These are phyloP conservation scores for Bromus sterilis DNA, from an alignment of 176 grass and related monocot species.

Conservation along the genomic window DNA sequence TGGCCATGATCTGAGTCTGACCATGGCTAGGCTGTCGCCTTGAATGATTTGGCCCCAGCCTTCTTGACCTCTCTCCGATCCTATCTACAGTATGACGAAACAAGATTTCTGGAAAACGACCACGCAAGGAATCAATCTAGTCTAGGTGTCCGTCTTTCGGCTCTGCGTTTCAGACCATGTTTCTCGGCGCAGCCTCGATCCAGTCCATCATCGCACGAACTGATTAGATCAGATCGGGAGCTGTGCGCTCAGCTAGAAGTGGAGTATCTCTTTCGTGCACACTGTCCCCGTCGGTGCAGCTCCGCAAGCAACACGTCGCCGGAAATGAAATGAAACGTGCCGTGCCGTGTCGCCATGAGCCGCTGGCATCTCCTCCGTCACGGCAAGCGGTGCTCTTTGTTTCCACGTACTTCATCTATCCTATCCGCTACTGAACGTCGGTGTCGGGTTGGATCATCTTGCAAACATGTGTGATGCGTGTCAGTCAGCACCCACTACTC, in stretches of 20 bases:
- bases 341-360: not conserved
- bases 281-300: not conserved
- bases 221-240: not conserved
- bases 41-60: not conserved
- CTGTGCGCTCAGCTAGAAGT: too few relatives aligned
- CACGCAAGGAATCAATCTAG: not conserved
- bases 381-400: not conserved
- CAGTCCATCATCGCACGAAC: not conserved
- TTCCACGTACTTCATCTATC: not conserved
- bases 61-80: not conserved
- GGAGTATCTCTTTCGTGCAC: not conserved
- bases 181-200: not conserved
- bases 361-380: not conserved
- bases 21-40: slow-evolving; percentile 5
- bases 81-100: not conserved
- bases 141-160: not conserved
- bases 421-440: not conserved
- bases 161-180: not conserved
- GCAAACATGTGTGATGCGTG: not conserved
- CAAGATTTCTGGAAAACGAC: not conserved
- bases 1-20: not conserved
- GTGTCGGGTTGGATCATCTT: not conserved
- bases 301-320: not conserved
- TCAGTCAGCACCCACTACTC: not conserved
- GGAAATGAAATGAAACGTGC: not conserved